Base-by-base conservation (phyloP, 352 stramenopile genomes). In the Phytophthora meadii region DNA sequence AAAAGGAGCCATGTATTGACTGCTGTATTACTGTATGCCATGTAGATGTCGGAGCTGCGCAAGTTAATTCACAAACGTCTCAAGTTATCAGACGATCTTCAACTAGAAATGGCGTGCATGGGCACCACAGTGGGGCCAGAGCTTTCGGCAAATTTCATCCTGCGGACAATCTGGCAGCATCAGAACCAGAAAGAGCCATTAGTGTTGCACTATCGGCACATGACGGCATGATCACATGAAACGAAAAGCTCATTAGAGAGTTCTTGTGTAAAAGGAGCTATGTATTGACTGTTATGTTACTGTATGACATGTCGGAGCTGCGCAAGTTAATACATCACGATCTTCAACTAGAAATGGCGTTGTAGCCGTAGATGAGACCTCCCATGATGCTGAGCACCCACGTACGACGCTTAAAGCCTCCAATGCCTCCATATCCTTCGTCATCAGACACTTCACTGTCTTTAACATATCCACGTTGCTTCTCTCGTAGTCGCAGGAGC, bases 281-380 rank as follows among this genome's bases (percentile, higher is more conserved):
- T 19, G 19, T 19, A 19, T 19, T 19, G 19, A 19, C 19, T 19
- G 19, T 19, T 19, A 19, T 19, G 19, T 19, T 19, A 19, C 19
- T 19, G 19, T 19, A 19, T 19, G 19, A 1, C 19, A 19, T 19
- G 19, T 19, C 19, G 19, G 19, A 19, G 19, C 19, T 19, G 19
- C 19, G 19, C 19, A 19, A 19, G 19, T 19, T 19, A 19, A 19
- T 19, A 19, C 19, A 19, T 19, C 19, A 19, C 19, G 19, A 19
- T 19, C 19, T 19, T 19, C 19, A 19, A 19, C 19, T 19, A 19
- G 19, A 19, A 19, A 19, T 76, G 59, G 94, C 88, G 69, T 95
- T 95, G 77, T 95, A 94, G 49, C 88, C 88, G 71, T 95, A 95
- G 54, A 95, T 93, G 61, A 95, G 82, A 0, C 88, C 86, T 28